Conservation (phyloP, 352 stramenopile species). For the Phytophthora chlamydospora region DNA sequence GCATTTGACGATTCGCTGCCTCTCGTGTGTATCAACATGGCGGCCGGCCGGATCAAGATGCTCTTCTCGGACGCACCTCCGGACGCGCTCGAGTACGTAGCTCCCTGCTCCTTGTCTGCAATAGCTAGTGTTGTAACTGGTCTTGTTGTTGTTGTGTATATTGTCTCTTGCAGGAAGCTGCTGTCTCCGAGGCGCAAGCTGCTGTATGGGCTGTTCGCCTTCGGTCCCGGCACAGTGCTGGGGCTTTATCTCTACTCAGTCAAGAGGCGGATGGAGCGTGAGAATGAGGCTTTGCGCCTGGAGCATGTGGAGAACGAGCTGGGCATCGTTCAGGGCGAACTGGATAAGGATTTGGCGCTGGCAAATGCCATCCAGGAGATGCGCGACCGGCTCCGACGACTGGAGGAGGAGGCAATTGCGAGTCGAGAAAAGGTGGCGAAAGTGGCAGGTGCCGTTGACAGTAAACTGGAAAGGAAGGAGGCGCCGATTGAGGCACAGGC, state of each 20-base stretch:
- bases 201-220: constrained; percentile 72
- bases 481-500: background rate
- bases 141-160: background rate
- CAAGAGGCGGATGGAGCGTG: constrained; percentile 68
- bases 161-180: constrained; percentile 46
- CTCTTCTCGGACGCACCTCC: constrained; percentile 74
- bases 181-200: constrained; percentile 68
- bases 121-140: background rate
- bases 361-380: constrained; percentile 63
- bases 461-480: constrained; percentile 7
- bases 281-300: constrained; percentile 63
- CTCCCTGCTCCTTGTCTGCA: background rate
- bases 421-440: constrained; percentile 34
- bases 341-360: constrained; percentile 63
- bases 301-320: constrained; percentile 53
- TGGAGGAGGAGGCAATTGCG: constrained; percentile 54
- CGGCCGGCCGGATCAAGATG: constrained; percentile 59
- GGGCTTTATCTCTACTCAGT: constrained; percentile 76
- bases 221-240: constrained; percentile 67
- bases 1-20: constrained; percentile 3
- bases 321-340: constrained; percentile 37
- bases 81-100: constrained; percentile 70
- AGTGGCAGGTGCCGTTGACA: constrained; percentile 9
- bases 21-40: constrained; percentile 16
- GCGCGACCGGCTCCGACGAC: constrained; percentile 52